These are phyloP conservation scores for Wickerhamomyces chaumierensis DNA, from an alignment of 805 yeast species.

Conservation along the genomic window DNA sequence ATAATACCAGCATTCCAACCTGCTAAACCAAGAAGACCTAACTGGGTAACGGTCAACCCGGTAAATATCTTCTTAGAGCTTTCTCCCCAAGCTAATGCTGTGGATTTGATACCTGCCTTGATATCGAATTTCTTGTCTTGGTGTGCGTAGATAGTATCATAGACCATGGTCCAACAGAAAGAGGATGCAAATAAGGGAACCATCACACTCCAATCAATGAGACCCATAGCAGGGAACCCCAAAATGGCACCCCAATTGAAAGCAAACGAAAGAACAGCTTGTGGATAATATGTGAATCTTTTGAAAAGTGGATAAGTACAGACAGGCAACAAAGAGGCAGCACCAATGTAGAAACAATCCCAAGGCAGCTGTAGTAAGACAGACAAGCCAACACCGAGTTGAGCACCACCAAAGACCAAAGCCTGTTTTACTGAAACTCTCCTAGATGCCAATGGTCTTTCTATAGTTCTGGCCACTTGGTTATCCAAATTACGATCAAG, in stretches of 20 bases:
- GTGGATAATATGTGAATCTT: conserved; percentile 93
- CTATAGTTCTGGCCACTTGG: conserved; percentile 78
- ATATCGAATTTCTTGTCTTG: conserved; percentile 89
- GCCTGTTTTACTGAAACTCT: conserved; percentile 68
- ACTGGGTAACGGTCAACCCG: conserved; percentile 56
- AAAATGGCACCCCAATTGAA: conserved; percentile 91
- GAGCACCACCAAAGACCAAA: conserved; percentile 55
- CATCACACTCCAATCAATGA: conserved; percentile 68
- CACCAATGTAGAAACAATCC: conserved; percentile 75
- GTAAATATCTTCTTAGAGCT: conserved; percentile 60
- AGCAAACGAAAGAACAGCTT: conserved; percentile 65
- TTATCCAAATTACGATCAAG: conserved; percentile 74
- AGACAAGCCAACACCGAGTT: conserved; percentile 61
- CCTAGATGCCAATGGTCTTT: conserved; percentile 89
- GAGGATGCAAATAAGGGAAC: conserved; percentile 66
- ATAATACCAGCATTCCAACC: conserved; percentile 55
- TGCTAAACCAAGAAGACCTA: conserved; percentile 49
- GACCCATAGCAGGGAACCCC: conserved; percentile 95
- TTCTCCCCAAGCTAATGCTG: conserved; percentile 92
- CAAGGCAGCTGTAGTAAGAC: conserved; percentile 65
- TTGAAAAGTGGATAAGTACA: conserved; percentile 88
- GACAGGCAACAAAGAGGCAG: conserved; percentile 68
- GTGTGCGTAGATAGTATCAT: conserved; percentile 95
- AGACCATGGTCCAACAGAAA: conserved; percentile 87
- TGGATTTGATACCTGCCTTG: conserved; percentile 85